These are phyloP conservation scores for Inga leiocalycina DNA, from an alignment of 306 rosid species.

Conservation along the genomic window DNA sequence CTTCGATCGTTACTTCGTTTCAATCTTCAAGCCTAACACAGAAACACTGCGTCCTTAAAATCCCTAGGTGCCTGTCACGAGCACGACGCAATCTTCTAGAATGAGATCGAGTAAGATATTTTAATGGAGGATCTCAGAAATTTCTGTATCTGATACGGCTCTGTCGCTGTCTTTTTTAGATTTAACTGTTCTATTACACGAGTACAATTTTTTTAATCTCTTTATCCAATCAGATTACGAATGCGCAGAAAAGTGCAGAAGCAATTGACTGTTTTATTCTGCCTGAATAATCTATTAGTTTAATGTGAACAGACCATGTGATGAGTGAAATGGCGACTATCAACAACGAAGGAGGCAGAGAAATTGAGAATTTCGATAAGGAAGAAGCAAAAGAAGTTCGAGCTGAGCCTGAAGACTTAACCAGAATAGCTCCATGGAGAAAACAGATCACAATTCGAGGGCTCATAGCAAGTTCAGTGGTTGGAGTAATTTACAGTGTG, in stretches of 20 bases:
- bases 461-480: slow-evolving; percentile 61
- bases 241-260: background rate
- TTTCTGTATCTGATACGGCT: background rate
- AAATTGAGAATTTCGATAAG: slow-evolving; percentile 47
- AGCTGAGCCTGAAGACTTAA: slow-evolving; percentile 50
- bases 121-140: background rate
- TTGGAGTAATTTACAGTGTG: slow-evolving; percentile 83
- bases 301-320: slow-evolving; percentile 21
- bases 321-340: slow-evolving; percentile 44
- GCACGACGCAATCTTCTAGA: slow-evolving; percentile 29
- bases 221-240: background rate
- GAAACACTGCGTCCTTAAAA: background rate
- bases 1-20: slow-evolving; percentile 13
- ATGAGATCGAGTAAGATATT: slow-evolving; percentile 31
- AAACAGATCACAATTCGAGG: slow-evolving; percentile 85
- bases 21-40: background rate
- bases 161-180: background rate
- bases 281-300: slow-evolving; percentile 4
- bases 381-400: slow-evolving; percentile 49
- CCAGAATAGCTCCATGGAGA: slow-evolving; percentile 68
- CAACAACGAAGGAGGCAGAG: slow-evolving; percentile 43
- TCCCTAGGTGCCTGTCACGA: background rate
- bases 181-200: background rate
- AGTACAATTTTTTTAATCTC: background rate
- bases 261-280: background rate